A percentile compares a stretch with the other conserved stretches of the same genome.
These are phyloP conservation scores for Hypomontagnella monticulosa DNA, from an alignment of 495 filamentous ascomycete species.

Conservation along the genomic window DNA sequence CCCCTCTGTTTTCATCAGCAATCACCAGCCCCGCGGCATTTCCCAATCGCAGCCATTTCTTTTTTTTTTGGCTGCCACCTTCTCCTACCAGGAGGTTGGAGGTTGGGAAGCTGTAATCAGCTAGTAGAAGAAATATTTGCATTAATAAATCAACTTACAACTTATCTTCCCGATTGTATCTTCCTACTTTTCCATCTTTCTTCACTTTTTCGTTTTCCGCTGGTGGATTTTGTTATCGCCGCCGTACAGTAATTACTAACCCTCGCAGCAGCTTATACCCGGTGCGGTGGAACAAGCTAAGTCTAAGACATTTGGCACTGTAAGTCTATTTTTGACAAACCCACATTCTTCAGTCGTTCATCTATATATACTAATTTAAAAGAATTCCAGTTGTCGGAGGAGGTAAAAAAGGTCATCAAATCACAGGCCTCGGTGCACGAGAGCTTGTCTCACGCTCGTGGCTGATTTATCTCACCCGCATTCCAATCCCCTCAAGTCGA, in stretches of 20 bases:
- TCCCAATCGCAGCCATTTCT: slow-evolving; percentile 24
- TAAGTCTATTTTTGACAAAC: slow-evolving; percentile 15
- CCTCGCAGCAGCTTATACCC: slow-evolving; percentile 6
- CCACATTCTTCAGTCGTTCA: slow-evolving; percentile 23
- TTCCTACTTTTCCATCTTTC: slow-evolving; percentile 13
- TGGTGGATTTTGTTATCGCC: slow-evolving; percentile 16
- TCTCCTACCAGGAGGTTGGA: slow-evolving; percentile 32
- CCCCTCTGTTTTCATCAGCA: slow-evolving; percentile 45
- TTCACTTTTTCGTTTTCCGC: slow-evolving; percentile 9
- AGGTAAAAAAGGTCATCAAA: slow-evolving; percentile 20
- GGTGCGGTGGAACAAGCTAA: slow-evolving; percentile 22
- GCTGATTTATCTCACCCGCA: slow-evolving; percentile 32
- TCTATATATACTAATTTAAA: slow-evolving; percentile 25
- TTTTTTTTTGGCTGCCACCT: slow-evolving; percentile 33
- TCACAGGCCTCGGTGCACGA: slow-evolving; percentile 18
- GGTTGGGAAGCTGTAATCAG: slow-evolving; percentile 43
- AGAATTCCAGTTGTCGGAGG: slow-evolving; percentile 23
- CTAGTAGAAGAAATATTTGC: slow-evolving; percentile 38
- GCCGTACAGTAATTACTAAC: slow-evolving; percentile 20
- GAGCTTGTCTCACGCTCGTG: slow-evolving; percentile 26
- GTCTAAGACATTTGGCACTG: slow-evolving; percentile 31
- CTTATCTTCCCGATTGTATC: slow-evolving; percentile 24
- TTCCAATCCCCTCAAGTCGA: slow-evolving; percentile 24
- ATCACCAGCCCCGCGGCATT: slow-evolving; percentile 48
- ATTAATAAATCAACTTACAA: slow-evolving; percentile 40